A percentile compares a stretch with the other conserved stretches of the same genome.
These are phyloP conservation scores for Zygoascus sp. DNA, from an alignment of 1,139 yeast species.

Conservation along the genomic window DNA sequence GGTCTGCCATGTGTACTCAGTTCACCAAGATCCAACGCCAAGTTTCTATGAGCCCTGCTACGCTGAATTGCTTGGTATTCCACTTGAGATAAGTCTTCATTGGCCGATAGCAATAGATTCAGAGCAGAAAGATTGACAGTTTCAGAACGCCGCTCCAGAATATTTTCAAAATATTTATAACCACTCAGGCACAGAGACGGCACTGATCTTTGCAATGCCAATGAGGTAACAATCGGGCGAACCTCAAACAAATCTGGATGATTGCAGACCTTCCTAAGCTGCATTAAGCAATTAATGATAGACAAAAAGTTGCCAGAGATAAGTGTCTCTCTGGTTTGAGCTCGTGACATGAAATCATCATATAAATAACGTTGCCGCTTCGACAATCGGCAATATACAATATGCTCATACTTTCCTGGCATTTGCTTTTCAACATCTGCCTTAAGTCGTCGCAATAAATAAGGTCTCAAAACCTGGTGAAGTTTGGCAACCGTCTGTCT, in stretches of 20 bases:
- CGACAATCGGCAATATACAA: conserved; percentile 85
- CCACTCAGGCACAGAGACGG: conserved; percentile 45
- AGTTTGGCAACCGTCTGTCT: conserved; percentile 78
- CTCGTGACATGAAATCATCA: conserved; percentile 96
- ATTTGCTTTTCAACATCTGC: conserved; percentile 97
- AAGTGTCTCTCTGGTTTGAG: conserved; percentile 88
- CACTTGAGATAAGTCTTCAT: conserved; percentile 47
- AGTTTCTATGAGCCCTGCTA: conserved; percentile 51
- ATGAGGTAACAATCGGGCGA: conserved; percentile 88
- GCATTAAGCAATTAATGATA: conserved; percentile 96
- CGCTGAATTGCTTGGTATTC: conserved; percentile 45
- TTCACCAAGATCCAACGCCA: conserved; percentile 24
- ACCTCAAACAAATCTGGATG: conserved; percentile 97
- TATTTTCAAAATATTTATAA: conserved; percentile 21
- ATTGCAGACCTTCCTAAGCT: conserved; percentile 91
- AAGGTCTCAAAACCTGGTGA: conserved; percentile 92
- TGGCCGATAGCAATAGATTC: conserved; percentile 54
- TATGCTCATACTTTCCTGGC: conserved; percentile 98
- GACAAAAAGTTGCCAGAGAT: conserved; percentile 94
- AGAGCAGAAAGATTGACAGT: conserved; percentile 51
- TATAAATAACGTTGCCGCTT: conserved; percentile 88
- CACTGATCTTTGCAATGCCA: conserved; percentile 67
- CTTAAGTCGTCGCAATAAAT: conserved; percentile 81
- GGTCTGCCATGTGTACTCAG: conserved; percentile 18
- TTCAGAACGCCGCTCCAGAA: conserved; percentile 26